These are phyloP conservation scores for Francoa sonchifolia DNA, from an alignment of 441 rosid species.

Conservation along the genomic window DNA sequence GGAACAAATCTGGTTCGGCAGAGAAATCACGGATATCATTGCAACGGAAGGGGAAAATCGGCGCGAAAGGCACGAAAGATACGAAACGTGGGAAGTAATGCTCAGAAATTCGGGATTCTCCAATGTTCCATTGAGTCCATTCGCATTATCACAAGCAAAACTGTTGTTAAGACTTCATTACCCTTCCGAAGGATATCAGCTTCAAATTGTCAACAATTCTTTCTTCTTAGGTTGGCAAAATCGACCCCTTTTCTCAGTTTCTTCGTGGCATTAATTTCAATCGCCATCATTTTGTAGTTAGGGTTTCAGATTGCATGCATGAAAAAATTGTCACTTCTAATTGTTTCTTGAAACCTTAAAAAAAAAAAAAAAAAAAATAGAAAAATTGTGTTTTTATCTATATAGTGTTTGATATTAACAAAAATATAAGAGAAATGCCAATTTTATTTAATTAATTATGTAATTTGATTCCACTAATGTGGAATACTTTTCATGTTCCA, in stretches of 20 bases:
- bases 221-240: conserved; percentile 76
- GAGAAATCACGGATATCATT: conserved; percentile 61
- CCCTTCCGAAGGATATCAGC: conserved; percentile 84
- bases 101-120: conserved; percentile 48
- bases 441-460: no score
- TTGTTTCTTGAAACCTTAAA: background rate
- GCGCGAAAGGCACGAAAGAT: conserved; percentile 47
- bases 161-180: conserved; percentile 81
- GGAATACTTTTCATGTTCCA: no score
- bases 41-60: conserved; percentile 47
- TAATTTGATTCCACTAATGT: no score
- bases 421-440: no score
- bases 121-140: conserved; percentile 64
- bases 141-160: conserved; percentile 81
- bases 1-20: conserved; percentile 80
- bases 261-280: conserved; percentile 63
- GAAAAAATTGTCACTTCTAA: background rate
- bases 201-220: conserved; percentile 44
- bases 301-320: background rate
- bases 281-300: background rate
- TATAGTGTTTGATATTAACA: no score
- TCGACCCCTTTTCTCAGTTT: conserved; percentile 75
- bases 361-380: no score
- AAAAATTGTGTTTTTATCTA: no score
- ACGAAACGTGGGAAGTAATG: conserved; percentile 63